These are phyloP conservation scores for Talaromyces sp. DNA, from an alignment of 2,329 filamentous ascomycete genomes.

Conservation along the genomic window DNA sequence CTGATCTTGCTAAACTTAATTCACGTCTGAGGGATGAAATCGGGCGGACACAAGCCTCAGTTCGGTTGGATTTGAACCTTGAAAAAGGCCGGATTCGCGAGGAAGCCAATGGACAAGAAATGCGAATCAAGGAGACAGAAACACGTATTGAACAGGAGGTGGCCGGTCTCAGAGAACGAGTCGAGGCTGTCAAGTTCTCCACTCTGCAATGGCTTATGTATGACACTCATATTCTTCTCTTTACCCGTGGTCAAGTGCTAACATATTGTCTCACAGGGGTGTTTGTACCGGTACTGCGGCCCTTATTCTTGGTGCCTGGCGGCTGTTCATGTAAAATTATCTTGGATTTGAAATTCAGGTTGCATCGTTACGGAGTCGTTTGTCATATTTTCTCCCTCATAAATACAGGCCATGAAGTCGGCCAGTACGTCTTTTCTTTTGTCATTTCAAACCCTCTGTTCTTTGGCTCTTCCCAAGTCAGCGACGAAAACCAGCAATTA, in stretches of 20 bases:
- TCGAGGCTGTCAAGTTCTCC: constrained; percentile 97
- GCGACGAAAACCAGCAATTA: not conserved
- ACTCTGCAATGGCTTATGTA: constrained; percentile 98
- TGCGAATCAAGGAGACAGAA: constrained; percentile 98
- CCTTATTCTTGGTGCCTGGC: constrained; percentile 68
- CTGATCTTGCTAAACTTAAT: constrained; percentile 92
- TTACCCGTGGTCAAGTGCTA: constrained; percentile 29
- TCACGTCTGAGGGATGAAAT: constrained; percentile 90
- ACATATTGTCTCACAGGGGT: constrained; percentile 48
- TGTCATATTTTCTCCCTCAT: constrained; percentile 6
- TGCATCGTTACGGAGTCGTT: constrained; percentile 27
- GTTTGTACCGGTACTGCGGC: constrained; percentile 68
- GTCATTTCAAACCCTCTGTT: constrained; percentile 11
- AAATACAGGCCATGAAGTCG: not conserved
- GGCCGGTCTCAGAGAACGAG: constrained; percentile 81
- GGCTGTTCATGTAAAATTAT: constrained; percentile 60
- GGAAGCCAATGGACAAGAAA: constrained; percentile 92
- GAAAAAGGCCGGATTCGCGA: constrained; percentile 96
- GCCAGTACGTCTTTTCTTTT: constrained; percentile 5
- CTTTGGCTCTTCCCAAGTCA: not conserved
- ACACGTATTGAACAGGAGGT: constrained; percentile 98
- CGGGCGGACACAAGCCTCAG: constrained; percentile 87
- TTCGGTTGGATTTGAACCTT: constrained; percentile 88
- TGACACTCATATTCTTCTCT: constrained; percentile 44
- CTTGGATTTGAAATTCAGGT: constrained; percentile 2